A percentile compares a stretch with the other conserved stretches of the same genome.
phyloP scores from a whole-genome alignment of 2,329 filamentous ascomycete species.

The Bipolaris bicolor region DNA sequence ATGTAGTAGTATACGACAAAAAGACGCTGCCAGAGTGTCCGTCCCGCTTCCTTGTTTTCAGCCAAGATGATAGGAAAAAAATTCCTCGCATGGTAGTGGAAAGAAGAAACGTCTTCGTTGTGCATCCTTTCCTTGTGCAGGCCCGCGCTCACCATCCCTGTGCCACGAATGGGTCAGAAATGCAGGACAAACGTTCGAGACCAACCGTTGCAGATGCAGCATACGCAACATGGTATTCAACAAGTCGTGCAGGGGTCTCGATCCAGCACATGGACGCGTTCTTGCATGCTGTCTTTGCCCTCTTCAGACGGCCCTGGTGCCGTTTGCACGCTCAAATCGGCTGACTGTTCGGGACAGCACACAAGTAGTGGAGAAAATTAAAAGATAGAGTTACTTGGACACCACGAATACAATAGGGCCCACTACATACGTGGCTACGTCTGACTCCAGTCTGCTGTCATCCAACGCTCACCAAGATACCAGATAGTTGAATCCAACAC shows the following conservation, averaged over 20 bases:
- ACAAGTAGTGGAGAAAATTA: constrained; percentile 16
- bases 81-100: too few species aligned
- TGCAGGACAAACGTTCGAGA: constrained; percentile 12
- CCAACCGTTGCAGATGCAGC: constrained; percentile 15
- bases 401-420: constrained; percentile 9
- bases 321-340: constrained; percentile 8
- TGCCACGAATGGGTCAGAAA: constrained; percentile 5
- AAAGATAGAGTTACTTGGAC: constrained; percentile 13
- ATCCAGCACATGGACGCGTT: constrained; percentile 11
- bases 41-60: too few species aligned
- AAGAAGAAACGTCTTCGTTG: neutral
- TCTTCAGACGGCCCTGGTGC: constrained; percentile 6
- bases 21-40: neutral
- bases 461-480: constrained; percentile 6
- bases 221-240: constrained; percentile 14
- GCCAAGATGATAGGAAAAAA: neutral
- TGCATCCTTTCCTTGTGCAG: constrained; percentile 9
- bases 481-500: constrained; percentile 3
- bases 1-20: neutral
- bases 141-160: constrained; percentile 8
- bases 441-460: constrained; percentile 4
- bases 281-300: constrained; percentile 13
- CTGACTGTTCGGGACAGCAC: constrained; percentile 16
- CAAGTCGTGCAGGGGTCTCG: constrained; percentile 10
- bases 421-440: constrained; percentile 15